Evolutionary conservation across 805 yeast species (phyloP).

Genomic region (Nakazawaea wyomingensis): DNA sequence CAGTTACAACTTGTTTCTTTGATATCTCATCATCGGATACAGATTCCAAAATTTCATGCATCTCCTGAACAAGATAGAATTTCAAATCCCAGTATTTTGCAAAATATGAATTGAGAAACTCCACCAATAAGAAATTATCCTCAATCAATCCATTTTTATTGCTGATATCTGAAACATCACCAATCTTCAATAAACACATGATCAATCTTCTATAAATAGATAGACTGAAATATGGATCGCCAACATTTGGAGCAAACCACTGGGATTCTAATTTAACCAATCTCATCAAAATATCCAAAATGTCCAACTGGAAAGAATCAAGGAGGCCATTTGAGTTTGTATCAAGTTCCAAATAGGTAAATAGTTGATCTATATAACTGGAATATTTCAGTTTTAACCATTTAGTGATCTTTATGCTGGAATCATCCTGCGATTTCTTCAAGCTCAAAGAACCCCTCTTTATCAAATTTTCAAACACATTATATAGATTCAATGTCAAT

Average conservation of each 20-base stretch:
- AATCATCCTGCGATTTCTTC: constrained; percentile 32
- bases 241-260: constrained; percentile 42
- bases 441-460: constrained; percentile 34
- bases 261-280: constrained; percentile 51
- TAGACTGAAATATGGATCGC: constrained; percentile 62
- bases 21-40: constrained; percentile 13
- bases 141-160: constrained; percentile 1
- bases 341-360: constrained; percentile 33
- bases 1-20: constrained; percentile 23
- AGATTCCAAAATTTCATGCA: constrained; percentile 18
- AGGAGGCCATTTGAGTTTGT: constrained; percentile 30
- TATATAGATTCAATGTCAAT: constrained; percentile 35
- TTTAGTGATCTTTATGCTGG: constrained; percentile 42
- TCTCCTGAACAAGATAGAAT: constrained; percentile 58
- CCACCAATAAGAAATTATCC: constrained; percentile 39
- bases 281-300: constrained; percentile 50
- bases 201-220: constrained; percentile 41
- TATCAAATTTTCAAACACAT: constrained; percentile 45
- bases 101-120: constrained; percentile 54
- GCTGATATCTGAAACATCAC: neutral
- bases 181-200: constrained; percentile 21
- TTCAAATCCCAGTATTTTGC: constrained; percentile 69
- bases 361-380: constrained; percentile 41
- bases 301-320: constrained; percentile 46
- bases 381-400: constrained; percentile 64